Base-by-base conservation (phyloP, 495 filamentous ascomycete genomes). In the Podospora anserina region DNA sequence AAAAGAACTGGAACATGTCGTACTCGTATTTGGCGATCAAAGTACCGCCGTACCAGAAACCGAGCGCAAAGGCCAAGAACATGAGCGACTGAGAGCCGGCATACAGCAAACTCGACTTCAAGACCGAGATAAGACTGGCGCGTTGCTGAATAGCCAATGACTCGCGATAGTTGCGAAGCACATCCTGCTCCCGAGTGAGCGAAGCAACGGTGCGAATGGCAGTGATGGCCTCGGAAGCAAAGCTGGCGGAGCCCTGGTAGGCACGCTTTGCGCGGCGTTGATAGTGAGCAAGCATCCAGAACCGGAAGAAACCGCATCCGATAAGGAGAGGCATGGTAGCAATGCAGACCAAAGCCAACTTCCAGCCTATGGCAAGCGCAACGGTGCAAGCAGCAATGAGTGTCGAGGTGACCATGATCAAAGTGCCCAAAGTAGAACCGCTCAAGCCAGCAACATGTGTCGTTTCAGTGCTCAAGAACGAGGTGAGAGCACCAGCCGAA, bases 191-290 rank as follows among this genome's bases (percentile, higher is more conserved):
- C 4, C 76, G 77, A 0, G 75, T 77, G 39, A 97, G 83, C 20
- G 89, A 89, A 18, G 93, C 92, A 5, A 97, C 92, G 20, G 94
- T 97, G 58, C 93, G 90, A 73, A 97, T 97, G 32, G 93, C 89
- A 16, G 88, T 89, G 58, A 91, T 93, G 49, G 93, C 93, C 76
- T 97, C 94, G 69, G 91, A 95, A 28, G 94, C 94, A 76, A 89
- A 96, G 72, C 87, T 88, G 23, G 92, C 92, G 64, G 90, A 93
- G 23, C 80, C 78, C 70, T 90, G 85, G 66, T 95, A 94, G 0
- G 90, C 89, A 23, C 81, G 77, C 82, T 95, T 96, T 1, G 89
- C 85, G 13, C 90, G 86, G 0, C 80, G 78, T 74, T 94, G 90
- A 76, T 95, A 94, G 60, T 86, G 83, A 5, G 90, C 86, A 20